Evolutionary conservation across 31 red algal species (phyloP).

Genomic region (Endocladia muricata): DNA sequence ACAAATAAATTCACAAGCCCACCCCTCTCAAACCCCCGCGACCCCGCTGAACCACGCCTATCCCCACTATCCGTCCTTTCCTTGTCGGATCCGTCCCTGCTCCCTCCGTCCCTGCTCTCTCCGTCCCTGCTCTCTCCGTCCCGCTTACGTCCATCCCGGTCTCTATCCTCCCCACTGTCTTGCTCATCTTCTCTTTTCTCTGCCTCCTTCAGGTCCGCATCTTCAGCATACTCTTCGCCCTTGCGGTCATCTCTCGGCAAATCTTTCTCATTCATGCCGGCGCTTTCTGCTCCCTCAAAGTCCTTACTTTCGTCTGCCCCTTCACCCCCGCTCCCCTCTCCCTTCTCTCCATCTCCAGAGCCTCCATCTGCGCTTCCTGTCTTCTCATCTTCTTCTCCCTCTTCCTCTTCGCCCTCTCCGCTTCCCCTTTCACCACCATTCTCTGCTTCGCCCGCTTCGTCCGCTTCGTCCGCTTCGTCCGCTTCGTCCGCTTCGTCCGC

Average conservation of each 20-base stretch:
- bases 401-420: background rate
- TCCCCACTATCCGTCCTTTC: no score
- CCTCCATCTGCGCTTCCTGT: background rate
- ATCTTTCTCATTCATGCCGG: no score
- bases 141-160: background rate
- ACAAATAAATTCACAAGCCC: slow-evolving; percentile 64
- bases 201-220: background rate
- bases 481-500: background rate
- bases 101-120: no score
- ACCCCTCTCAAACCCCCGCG: background rate
- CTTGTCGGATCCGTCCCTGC: no score
- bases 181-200: background rate
- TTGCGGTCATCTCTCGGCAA: no score
- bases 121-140: background rate
- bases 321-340: background rate
- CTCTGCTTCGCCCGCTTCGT: background rate
- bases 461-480: background rate
- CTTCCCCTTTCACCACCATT: no score
- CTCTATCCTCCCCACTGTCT: background rate
- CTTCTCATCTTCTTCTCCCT: background rate
- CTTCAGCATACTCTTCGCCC: no score
- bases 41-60: background rate
- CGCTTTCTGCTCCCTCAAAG: background rate
- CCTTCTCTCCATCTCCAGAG: background rate
- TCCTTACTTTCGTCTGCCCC: background rate